Evolutionary conservation across 192 early-diverging fungal genomes (phyloP), one percentile per base, ranked within the genome.

Genomic region (Coemansia sp.): DNA sequence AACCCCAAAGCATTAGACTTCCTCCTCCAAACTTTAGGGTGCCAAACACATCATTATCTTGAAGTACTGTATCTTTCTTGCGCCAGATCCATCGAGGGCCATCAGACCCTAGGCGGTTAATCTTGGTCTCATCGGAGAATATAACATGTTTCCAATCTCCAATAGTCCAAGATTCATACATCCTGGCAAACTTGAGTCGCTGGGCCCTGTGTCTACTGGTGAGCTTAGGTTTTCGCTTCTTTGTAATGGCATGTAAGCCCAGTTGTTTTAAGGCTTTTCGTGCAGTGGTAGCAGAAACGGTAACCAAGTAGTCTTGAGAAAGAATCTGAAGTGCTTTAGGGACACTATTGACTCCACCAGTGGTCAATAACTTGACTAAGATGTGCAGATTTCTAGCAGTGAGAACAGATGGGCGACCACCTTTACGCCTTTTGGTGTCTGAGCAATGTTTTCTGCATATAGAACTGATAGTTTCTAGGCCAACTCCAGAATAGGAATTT

Each of bases 61-160:
- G 44, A 7, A 65, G 14, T 7, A 24, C 47, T n/a, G 34, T 50
- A 24, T 21, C 16, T 7, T 31, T 32, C 23, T 22, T 41, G 52
- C 26, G 52, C 73, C 56, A 81, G 41, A 38, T 57, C 16, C 57
- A 82, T 7, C 58, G 5, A 24, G 47, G 22, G 34, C 78, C 71
- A 71, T 83, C 78, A 10, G 68, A 68, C 23, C 69, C 59, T n/a
- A 69, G 69, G 26, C 61, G 21, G 32, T 78, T 74, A 14, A 82
- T 66, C 54, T 78, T 77, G 3, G 60, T 74, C 47, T 84, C 58
- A 34, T 76, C 78, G 4, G 65, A 77, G 57, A 44, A 84, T 16
- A 81, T 50, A 50, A 77, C 74, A 25, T 38, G 54, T 23, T 21
- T 68, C 70, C 73, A 83, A 34, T 64, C 54, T 32, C 56, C 44